Evolutionary conservation across 2,329 filamentous ascomycete species (phyloP).

Genomic region (Clonostachys solani): DNA sequence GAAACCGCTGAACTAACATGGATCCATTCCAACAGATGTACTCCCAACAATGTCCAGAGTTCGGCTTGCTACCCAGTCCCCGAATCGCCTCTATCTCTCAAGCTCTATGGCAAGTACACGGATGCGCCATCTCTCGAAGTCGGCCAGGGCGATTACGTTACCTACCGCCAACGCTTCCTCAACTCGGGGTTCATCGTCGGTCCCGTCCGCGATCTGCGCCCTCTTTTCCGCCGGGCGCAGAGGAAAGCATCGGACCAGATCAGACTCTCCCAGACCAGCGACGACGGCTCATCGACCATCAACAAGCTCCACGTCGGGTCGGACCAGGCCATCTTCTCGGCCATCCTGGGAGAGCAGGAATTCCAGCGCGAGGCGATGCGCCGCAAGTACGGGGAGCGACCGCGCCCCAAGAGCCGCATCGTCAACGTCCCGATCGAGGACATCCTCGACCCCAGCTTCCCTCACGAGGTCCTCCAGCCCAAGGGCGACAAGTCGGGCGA

Average conservation of each 20-base stretch:
- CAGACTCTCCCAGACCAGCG: neutral
- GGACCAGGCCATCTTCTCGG: slow-evolving; percentile 20
- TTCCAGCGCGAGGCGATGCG: slow-evolving; percentile 20
- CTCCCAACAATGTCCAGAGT: slow-evolving; percentile 12
- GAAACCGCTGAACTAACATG: no score
- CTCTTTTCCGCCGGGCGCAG: slow-evolving; percentile 11
- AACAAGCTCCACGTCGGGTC: slow-evolving; percentile 7
- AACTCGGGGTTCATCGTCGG: slow-evolving; percentile 18
- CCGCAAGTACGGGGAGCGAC: slow-evolving; percentile 11
- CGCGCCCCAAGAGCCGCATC: slow-evolving; percentile 5
- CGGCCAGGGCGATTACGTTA: slow-evolving; percentile 2
- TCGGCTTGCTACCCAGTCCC: slow-evolving; percentile 18
- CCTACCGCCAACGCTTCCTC: slow-evolving; percentile 16
- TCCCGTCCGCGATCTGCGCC: slow-evolving; percentile 12
- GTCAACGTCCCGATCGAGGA: slow-evolving; percentile 9
- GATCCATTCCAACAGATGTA: slow-evolving; percentile 7
- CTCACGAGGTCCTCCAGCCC: slow-evolving; percentile 7
- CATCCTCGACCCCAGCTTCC: slow-evolving; percentile 13
- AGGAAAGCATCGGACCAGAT: neutral
- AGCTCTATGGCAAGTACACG: slow-evolving; percentile 13
- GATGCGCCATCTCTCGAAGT: slow-evolving; percentile 7
- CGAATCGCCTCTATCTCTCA: slow-evolving; percentile 15
- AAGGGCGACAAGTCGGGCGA: slow-evolving; percentile 11
- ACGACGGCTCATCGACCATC: neutral
- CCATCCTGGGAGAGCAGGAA: slow-evolving; percentile 21